A percentile compares a stretch with the other conserved stretches of the same genome.
phyloP scores from a whole-genome alignment of 2,329 filamentous ascomycete species.

The Colletotrichum viniferum region DNA sequence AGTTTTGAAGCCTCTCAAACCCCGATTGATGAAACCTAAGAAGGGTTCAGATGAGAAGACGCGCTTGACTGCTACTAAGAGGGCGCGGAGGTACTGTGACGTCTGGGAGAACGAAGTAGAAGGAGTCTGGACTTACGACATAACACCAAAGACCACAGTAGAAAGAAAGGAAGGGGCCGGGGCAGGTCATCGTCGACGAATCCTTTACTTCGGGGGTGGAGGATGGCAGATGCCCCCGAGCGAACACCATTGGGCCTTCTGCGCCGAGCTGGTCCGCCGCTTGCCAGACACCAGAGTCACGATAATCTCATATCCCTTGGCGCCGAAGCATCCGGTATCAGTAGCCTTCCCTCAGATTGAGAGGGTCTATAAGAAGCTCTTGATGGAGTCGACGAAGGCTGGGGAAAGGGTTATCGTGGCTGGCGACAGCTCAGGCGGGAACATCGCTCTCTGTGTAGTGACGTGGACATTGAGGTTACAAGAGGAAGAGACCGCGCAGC shows the following conservation, averaged over 20 bases:
- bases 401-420: conserved; percentile 51
- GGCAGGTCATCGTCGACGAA: conserved; percentile 6
- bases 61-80: neutral
- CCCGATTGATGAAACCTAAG: neutral
- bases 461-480: conserved; percentile 41
- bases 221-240: conserved; percentile 58
- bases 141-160: neutral
- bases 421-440: conserved; percentile 62
- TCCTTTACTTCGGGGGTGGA: conserved; percentile 62
- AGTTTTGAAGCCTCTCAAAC: neutral
- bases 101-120: conserved; percentile 16
- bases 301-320: conserved; percentile 57
- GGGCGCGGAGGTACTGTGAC: neutral
- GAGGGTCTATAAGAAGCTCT: conserved; percentile 44
- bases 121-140: conserved; percentile 31
- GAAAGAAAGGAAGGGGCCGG: conserved; percentile 20
- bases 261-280: conserved; percentile 45
- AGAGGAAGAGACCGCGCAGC: conserved; percentile 19
- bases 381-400: conserved; percentile 39
- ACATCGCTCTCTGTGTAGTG: conserved; percentile 46
- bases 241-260: conserved; percentile 56
- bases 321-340: conserved; percentile 55
- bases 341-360: conserved; percentile 51
- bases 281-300: conserved; percentile 45
- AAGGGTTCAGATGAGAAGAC: neutral